Conservation (phyloP, 208 protist species). For the Trypanosoma boissoni region DNA sequence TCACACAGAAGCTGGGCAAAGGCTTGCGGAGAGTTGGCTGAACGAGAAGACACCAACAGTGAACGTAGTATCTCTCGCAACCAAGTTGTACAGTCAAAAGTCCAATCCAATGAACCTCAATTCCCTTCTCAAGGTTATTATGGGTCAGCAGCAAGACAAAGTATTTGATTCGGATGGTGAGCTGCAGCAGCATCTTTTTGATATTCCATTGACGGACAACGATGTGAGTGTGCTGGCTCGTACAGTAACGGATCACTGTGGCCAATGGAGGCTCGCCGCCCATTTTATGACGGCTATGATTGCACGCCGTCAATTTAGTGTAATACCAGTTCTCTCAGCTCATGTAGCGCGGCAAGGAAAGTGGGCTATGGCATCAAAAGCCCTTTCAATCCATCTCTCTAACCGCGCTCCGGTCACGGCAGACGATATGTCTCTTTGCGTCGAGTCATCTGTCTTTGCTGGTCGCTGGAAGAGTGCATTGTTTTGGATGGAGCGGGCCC, state of each 20-base stretch:
- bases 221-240: slow-evolving; percentile 61
- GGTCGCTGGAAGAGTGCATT: slow-evolving; percentile 73
- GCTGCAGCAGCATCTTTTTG: slow-evolving; percentile 8
- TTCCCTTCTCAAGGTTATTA: slow-evolving; percentile 47
- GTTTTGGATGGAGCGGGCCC: slow-evolving; percentile 79
- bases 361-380: slow-evolving; percentile 44
- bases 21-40: slow-evolving; percentile 32
- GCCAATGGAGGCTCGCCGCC: slow-evolving; percentile 45
- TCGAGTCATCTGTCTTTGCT: slow-evolving; percentile 52
- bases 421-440: slow-evolving; percentile 47
- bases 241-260: slow-evolving; percentile 55
- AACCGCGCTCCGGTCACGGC: slow-evolving; percentile 40
- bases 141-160: slow-evolving; percentile 1
- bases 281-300: slow-evolving; percentile 65
- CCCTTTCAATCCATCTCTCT: slow-evolving; percentile 67
- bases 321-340: slow-evolving; percentile 40
- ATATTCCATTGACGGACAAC: slow-evolving; percentile 18
- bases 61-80: slow-evolving; percentile 14
- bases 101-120: slow-evolving; percentile 73
- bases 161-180: not conserved
- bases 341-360: slow-evolving; percentile 45
- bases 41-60: not conserved
- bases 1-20: slow-evolving; percentile 27
- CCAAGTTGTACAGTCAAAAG: slow-evolving; percentile 42
- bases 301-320: slow-evolving; percentile 42